Evolutionary conservation across 2,329 filamentous ascomycete species (phyloP).

Genomic region (Bipolaris sorokiniana): DNA sequence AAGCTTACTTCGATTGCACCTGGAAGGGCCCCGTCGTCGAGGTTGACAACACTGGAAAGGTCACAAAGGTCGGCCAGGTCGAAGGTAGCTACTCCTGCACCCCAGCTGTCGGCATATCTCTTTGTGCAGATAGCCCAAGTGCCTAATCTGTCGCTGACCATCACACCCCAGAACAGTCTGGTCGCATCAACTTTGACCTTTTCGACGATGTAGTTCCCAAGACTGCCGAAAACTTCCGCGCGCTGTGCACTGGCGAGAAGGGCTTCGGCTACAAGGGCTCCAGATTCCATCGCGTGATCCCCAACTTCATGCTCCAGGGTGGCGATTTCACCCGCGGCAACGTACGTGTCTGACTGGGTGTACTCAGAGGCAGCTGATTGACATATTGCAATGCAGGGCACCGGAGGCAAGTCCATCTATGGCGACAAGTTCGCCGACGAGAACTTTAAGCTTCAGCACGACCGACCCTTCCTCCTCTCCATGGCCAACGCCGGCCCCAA

Average conservation of each 20-base stretch:
- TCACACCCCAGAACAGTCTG: slow-evolving; percentile 65
- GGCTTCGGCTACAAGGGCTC: slow-evolving; percentile 84
- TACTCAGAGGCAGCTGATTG: slow-evolving; percentile 19
- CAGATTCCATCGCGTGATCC: slow-evolving; percentile 91
- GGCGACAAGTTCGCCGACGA: slow-evolving; percentile 93
- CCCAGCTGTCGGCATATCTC: background rate
- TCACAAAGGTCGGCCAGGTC: slow-evolving; percentile 52
- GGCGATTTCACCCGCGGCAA: slow-evolving; percentile 94
- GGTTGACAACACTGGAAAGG: slow-evolving; percentile 62
- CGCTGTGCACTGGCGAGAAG: slow-evolving; percentile 80
- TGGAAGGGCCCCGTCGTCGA: slow-evolving; percentile 77
- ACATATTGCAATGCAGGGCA: slow-evolving; percentile 65
- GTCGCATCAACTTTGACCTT: slow-evolving; percentile 88
- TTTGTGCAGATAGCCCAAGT: background rate
- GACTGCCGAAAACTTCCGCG: slow-evolving; percentile 84
- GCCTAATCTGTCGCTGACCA: slow-evolving; percentile 26
- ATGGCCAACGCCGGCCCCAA: slow-evolving; percentile 97
- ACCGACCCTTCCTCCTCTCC: slow-evolving; percentile 77
- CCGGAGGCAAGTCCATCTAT: slow-evolving; percentile 92
- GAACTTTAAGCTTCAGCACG: slow-evolving; percentile 83
- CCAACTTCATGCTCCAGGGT: slow-evolving; percentile 93
- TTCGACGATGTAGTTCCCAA: slow-evolving; percentile 86
- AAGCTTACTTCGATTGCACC: slow-evolving; percentile 74
- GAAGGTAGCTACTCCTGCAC: slow-evolving; percentile 60
- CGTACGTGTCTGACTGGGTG: slow-evolving; percentile 61